A percentile compares a stretch with the other conserved stretches of the same genome.
Conservation (phyloP, 2,329 filamentous ascomycete genomes). For the Ceratocystis variospora region DNA sequence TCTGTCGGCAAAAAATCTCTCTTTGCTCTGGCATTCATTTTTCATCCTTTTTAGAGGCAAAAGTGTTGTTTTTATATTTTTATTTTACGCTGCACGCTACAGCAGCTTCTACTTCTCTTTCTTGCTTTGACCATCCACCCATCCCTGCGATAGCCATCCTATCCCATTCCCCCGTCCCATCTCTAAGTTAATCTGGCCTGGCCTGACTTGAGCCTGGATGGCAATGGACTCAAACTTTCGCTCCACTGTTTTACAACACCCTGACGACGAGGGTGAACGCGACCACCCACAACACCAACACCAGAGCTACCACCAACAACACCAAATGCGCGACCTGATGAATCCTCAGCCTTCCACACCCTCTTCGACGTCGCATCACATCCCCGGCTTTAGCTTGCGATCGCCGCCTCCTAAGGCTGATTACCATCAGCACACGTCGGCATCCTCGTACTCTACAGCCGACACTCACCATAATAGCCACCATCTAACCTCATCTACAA, state of each 20-base stretch:
- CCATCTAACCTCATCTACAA: slow-evolving; percentile 29
- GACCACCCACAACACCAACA: slow-evolving; percentile 22
- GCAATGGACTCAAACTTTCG: slow-evolving; percentile 36
- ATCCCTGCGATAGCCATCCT: neutral
- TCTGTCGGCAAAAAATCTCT: too few relatives aligned
- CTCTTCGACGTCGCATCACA: slow-evolving; percentile 27
- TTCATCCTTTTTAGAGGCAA: neutral
- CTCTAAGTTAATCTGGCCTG: neutral
- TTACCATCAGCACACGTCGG: neutral
- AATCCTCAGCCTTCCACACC: slow-evolving; percentile 26
- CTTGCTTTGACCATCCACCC: slow-evolving; percentile 4
- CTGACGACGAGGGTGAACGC: slow-evolving; percentile 30
- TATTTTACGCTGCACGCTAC: too few relatives aligned
- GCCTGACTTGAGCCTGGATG: too few relatives aligned
- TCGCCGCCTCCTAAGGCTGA: slow-evolving; percentile 29
- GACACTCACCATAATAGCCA: neutral
- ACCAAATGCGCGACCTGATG: slow-evolving; percentile 34
- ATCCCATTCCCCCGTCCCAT: slow-evolving; percentile 9
- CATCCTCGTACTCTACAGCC: neutral
- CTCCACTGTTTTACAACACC: slow-evolving; percentile 37
- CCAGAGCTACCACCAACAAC: slow-evolving; percentile 22
- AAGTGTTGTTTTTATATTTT: too few relatives aligned
- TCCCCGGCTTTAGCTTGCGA: slow-evolving; percentile 35
- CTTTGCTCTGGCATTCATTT: neutral
- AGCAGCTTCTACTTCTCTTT: neutral